Conservation (phyloP, 192 early-diverging fungal species). For the Podochytrium sp. region DNA sequence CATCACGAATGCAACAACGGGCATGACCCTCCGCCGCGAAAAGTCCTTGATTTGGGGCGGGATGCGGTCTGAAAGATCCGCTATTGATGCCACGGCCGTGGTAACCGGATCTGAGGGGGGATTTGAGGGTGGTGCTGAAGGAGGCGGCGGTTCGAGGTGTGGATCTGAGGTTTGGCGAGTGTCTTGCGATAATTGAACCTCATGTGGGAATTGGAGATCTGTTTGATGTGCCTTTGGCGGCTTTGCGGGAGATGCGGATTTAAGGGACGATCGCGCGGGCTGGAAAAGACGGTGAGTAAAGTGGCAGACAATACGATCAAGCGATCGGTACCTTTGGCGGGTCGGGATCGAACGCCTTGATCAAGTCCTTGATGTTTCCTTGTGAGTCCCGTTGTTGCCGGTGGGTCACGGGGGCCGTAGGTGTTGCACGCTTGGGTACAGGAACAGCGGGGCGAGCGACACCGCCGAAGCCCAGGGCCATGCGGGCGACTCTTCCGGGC, state of each 20-base stretch:
- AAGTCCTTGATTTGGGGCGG: not conserved
- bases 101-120: not conserved
- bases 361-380: not conserved
- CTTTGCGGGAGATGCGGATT: not conserved
- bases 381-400: not conserved
- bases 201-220: not conserved
- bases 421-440: too few species aligned
- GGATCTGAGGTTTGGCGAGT: not conserved
- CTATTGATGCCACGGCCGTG: not conserved
- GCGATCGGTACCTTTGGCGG: too few species aligned
- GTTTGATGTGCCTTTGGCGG: not conserved
- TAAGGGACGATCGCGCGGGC: not conserved
- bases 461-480: not conserved
- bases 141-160: not conserved
- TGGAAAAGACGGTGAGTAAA: too few species aligned
- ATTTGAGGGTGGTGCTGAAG: not conserved
- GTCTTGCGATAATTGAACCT: not conserved
- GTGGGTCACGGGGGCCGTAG: not conserved
- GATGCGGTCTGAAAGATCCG: not conserved
- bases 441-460: not conserved
- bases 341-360: not conserved
- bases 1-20: slow-evolving; percentile 3
- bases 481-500: not conserved
- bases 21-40: not conserved
- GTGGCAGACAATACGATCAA: too few species aligned